A percentile compares a stretch with the other conserved stretches of the same genome.
phyloP scores from a whole-genome alignment of 495 filamentous ascomycete species.

The Aspergillus baeticus region DNA sequence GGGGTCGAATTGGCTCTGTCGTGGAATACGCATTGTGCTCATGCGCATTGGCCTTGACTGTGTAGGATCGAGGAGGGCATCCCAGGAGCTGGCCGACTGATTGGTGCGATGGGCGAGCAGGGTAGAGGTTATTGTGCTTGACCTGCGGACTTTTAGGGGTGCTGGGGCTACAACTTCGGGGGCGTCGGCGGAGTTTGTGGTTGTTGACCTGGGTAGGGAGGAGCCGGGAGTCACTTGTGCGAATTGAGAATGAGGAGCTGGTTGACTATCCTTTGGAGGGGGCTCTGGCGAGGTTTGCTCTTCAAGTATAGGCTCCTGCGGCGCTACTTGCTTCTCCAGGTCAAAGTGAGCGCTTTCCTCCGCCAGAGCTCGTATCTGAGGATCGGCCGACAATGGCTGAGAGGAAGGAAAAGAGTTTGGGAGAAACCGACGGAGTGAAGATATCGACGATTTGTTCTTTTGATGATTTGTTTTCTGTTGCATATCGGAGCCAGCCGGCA shows the following conservation, averaged over 20 bases:
- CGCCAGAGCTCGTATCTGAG: conserved; percentile 42
- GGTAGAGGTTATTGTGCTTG: conserved; percentile 33
- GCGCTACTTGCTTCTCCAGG: conserved; percentile 30
- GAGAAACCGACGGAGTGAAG: conserved; percentile 37
- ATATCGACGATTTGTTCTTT: conserved; percentile 39
- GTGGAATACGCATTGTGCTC: conserved; percentile 10
- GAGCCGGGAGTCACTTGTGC: not conserved
- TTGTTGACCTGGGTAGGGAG: conserved; percentile 28
- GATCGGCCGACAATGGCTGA: conserved; percentile 37
- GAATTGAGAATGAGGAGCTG: not conserved
- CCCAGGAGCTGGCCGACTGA: conserved; percentile 12
- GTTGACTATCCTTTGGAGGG: not conserved
- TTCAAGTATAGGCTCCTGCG: not conserved
- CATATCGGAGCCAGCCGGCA: conserved; percentile 20
- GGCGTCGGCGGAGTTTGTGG: conserved; percentile 40
- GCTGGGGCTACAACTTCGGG: conserved; percentile 35
- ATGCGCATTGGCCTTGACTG: conserved; percentile 8
- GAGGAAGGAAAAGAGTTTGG: conserved; percentile 36
- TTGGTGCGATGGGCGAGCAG: conserved; percentile 11
- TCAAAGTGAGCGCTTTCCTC: conserved; percentile 27
- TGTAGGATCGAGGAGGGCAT: conserved; percentile 9
- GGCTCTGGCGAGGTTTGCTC: conserved; percentile 1
- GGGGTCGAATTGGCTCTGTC: conserved; percentile 29
- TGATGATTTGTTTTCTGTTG: conserved; percentile 27
- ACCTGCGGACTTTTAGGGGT: conserved; percentile 29